phyloP scores from a whole-genome alignment of 257 asterid genomes.

The Mentha longifolia region DNA sequence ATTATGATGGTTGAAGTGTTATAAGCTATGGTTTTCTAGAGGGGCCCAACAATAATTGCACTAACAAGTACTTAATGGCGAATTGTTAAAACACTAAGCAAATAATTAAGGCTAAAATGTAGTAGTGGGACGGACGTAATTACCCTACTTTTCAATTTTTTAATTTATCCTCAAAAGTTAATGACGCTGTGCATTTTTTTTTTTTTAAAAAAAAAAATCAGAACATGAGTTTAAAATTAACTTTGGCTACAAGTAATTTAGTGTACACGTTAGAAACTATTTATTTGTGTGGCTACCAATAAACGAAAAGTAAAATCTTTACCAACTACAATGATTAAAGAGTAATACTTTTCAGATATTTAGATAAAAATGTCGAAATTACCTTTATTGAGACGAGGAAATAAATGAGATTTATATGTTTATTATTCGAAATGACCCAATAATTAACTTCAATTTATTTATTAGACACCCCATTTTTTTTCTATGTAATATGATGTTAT shows the following conservation, averaged over 20 bases:
- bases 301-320: neutral
- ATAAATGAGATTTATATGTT: no score
- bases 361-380: no score
- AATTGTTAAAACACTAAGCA: conserved; percentile 1
- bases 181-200: neutral
- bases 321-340: neutral
- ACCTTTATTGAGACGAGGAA: no score
- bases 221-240: neutral
- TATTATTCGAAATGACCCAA: no score
- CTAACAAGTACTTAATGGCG: neutral
- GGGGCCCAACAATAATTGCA: conserved; percentile 2
- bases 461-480: no score
- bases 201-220: neutral
- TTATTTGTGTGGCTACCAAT: neutral
- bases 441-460: no score
- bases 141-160: neutral
- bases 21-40: neutral
- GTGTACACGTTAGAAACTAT: neutral
- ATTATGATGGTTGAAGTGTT: neutral
- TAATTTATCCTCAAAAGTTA: neutral
- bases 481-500: no score
- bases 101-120: neutral
- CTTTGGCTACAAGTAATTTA: neutral
- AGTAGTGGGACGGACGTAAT: conserved; percentile 19
- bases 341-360: no score